Percentiles rank a stretch among this genome's conserved stretches.
Conservation (phyloP, 495 filamentous ascomycete genomes). For the Aspergillus incahuasiensis region DNA sequence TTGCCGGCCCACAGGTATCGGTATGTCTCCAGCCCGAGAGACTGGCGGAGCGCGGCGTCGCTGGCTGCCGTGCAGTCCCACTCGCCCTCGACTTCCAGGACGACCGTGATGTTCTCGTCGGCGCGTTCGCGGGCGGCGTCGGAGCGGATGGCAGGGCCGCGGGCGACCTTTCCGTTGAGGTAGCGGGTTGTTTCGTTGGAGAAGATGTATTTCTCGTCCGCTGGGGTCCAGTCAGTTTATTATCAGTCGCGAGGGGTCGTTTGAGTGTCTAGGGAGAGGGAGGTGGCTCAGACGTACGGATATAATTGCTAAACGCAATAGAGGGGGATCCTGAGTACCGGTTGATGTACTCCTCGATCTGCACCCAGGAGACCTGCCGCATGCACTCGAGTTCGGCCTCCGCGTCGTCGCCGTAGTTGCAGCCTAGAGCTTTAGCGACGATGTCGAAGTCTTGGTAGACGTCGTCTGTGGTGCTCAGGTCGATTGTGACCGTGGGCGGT, state of each 20-base stretch:
- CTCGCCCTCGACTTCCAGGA: slow-evolving; percentile 14
- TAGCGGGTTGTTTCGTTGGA: neutral
- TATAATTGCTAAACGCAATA: slow-evolving; percentile 17
- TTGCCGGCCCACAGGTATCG: slow-evolving; percentile 28
- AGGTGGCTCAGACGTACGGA: too few relatives aligned
- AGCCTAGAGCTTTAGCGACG: slow-evolving; percentile 40
- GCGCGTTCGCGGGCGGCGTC: slow-evolving; percentile 20
- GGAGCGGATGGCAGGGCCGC: slow-evolving; percentile 34
- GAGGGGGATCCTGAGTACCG: slow-evolving; percentile 30
- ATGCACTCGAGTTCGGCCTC: slow-evolving; percentile 40
- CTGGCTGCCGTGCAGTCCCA: too few relatives aligned
- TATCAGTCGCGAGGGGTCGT: too few relatives aligned
- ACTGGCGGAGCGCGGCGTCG: too few relatives aligned
- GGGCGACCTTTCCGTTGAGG: slow-evolving; percentile 14
- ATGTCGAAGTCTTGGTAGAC: slow-evolving; percentile 35
- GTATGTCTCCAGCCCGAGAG: slow-evolving; percentile 22
- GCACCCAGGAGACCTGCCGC: slow-evolving; percentile 32
- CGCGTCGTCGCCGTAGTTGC: slow-evolving; percentile 32
- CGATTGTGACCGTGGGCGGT: neutral
- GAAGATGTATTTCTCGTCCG: neutral
- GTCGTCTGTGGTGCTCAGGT: slow-evolving; percentile 11
- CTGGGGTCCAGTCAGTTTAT: neutral
- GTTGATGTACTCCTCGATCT: slow-evolving; percentile 35
- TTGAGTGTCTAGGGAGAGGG: too few relatives aligned
- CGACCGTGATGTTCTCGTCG: slow-evolving; percentile 1